Percentiles rank a stretch among this genome's conserved stretches.
These are phyloP conservation scores for Salvia splendens DNA, from an alignment of 257 asterid genomes.

Conservation along the genomic window DNA sequence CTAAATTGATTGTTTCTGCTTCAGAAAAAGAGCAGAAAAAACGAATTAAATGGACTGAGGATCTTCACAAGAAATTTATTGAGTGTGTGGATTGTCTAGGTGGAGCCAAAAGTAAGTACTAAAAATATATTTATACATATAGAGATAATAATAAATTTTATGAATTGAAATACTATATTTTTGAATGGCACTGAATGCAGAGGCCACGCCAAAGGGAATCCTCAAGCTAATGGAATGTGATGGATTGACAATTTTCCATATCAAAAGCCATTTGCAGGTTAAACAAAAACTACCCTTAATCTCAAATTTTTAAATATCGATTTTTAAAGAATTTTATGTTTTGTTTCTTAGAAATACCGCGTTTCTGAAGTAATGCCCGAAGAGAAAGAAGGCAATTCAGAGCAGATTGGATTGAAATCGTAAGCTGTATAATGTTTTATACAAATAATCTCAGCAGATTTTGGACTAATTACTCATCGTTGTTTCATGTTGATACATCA, in stretches of 20 bases:
- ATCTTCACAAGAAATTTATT: slow-evolving; percentile 50
- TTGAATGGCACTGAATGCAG: slow-evolving; percentile 35
- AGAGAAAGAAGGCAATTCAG: slow-evolving; percentile 34
- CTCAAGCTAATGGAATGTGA: slow-evolving; percentile 54
- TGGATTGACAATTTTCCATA: slow-evolving; percentile 50
- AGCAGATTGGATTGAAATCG: slow-evolving; percentile 34
- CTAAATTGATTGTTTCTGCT: slow-evolving; percentile 10
- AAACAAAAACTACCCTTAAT: no score
- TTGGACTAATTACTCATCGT: no score
- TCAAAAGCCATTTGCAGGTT: slow-evolving; percentile 67
- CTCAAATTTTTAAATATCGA: neutral
- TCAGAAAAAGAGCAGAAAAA: slow-evolving; percentile 33
- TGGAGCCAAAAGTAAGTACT: slow-evolving; percentile 59
- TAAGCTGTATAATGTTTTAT: no score
- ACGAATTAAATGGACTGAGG: slow-evolving; percentile 54
- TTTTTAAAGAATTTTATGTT: neutral
- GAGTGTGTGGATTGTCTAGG: slow-evolving; percentile 46
- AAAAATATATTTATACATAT: neutral
- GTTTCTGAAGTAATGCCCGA: slow-evolving; percentile 23
- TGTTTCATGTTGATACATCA: no score
- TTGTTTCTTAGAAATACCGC: slow-evolving; percentile 43
- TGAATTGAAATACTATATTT: no score
- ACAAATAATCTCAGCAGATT: no score
- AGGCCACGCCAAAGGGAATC: slow-evolving; percentile 58
- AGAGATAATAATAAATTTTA: neutral